Base-by-base conservation (phyloP, 257 asterid genomes). In the Eustoma russellianum region DNA sequence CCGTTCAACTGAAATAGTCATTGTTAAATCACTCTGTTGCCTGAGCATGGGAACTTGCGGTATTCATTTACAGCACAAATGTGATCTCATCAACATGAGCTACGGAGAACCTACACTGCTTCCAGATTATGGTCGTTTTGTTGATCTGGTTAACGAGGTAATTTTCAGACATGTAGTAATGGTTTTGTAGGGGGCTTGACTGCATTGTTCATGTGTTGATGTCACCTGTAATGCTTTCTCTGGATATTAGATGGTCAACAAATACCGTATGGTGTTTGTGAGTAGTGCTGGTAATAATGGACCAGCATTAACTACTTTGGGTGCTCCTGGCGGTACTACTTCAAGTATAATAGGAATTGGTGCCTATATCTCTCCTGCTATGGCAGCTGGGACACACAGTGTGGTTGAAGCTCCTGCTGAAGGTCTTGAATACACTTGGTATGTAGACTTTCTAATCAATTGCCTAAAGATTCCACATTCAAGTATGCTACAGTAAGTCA, bases 361-460 rank as follows among this genome's bases (percentile, higher is more conserved):
- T 52, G 98, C 98, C 50, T 91, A 91, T 74, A 93, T 91, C 50
- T 91, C 98, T 47, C 98, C 93, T 75, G 81, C 86, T 69, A 91
- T 91, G 98, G 98, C 98, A 76, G 93, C 86, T 13, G 97, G 97
- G 55, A 76, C 97, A 52, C 98, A 87, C 83, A 66, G 77, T 76
- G 75, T 88, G 55, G 94, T 87, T 64, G 94, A 91, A 71, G 81
- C 97, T 67, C 96, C 94, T 74, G 66, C 79, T 34, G 98, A 91
- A 82, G 98, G 98, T 54, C 94, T 91, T 57, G 95, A 91, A 61
- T 91, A 91, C 63, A 91, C 98, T 65, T 91, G 98, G 98, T 91
- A 81, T 50, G 73, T 41, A 52, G 55, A 55, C 35, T 38, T 14
- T 8, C 15, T 13, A 34, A 18, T 16, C 6, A 43, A 48, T 40